Evolutionary conservation across 2,329 filamentous ascomycete genomes (phyloP).

Genomic region (Aspergillus udagawae): DNA sequence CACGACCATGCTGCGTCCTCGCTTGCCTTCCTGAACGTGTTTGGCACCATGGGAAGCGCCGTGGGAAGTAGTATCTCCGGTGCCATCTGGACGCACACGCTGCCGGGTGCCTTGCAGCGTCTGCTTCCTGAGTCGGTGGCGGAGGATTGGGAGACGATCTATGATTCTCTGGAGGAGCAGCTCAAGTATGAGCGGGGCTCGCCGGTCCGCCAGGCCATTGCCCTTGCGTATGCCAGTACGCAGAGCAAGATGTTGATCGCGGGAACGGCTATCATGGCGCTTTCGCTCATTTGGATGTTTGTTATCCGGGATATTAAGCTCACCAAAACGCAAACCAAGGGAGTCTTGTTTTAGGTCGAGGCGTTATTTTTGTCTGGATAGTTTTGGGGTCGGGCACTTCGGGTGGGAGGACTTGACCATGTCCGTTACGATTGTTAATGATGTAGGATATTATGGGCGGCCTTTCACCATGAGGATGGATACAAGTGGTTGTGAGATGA

Average conservation of each 20-base stretch:
- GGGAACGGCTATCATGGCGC: slow-evolving; percentile 14
- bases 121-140: slow-evolving; percentile 26
- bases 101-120: slow-evolving; percentile 35
- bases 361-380: background rate
- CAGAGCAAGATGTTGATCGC: slow-evolving; percentile 40
- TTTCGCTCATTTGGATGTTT: slow-evolving; percentile 6
- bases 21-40: slow-evolving; percentile 54
- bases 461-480: background rate
- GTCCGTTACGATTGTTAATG: background rate
- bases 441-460: too few species aligned
- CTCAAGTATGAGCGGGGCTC: slow-evolving; percentile 35
- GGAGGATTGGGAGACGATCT: slow-evolving; percentile 6
- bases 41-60: slow-evolving; percentile 53
- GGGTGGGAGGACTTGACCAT: background rate
- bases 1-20: slow-evolving; percentile 56
- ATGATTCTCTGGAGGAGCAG: slow-evolving; percentile 12
- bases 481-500: background rate
- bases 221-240: slow-evolving; percentile 42
- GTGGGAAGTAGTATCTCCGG: slow-evolving; percentile 54
- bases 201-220: slow-evolving; percentile 39
- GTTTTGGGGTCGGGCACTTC: too few species aligned
- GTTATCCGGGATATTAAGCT: slow-evolving; percentile 9
- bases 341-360: background rate
- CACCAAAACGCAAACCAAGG: background rate
- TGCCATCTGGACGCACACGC: slow-evolving; percentile 47